These are phyloP conservation scores for Penicillium flavigenum DNA, from an alignment of 495 filamentous ascomycete species.

Conservation along the genomic window DNA sequence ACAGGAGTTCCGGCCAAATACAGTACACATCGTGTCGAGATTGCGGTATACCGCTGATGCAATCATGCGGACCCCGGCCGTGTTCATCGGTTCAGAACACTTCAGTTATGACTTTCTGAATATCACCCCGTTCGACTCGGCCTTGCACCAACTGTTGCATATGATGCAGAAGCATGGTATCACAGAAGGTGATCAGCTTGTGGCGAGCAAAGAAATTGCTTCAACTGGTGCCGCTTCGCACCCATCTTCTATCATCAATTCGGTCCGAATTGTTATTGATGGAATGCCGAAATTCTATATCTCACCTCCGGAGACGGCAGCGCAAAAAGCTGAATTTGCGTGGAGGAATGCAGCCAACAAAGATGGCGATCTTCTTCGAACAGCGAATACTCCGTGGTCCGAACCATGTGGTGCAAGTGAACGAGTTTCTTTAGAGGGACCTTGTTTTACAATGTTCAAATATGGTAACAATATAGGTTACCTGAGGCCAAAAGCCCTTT, in stretches of 20 bases:
- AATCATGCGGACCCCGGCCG: background rate
- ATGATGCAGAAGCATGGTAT: slow-evolving; percentile 14
- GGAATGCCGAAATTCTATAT: slow-evolving; percentile 12
- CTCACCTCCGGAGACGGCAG: background rate
- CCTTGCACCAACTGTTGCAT: slow-evolving; percentile 13
- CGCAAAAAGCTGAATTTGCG: background rate
- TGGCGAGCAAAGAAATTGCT: too few relatives aligned
- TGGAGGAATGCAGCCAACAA: background rate
- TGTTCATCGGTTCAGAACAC: slow-evolving; percentile 3
- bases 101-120: slow-evolving; percentile 15
- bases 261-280: background rate
- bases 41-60: slow-evolving; percentile 8
- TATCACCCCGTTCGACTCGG: slow-evolving; percentile 19
- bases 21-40: slow-evolving; percentile 16
- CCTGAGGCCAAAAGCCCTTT: background rate
- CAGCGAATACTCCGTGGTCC: background rate
- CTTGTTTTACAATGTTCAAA: slow-evolving; percentile 15
- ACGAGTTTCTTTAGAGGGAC: slow-evolving; percentile 7
- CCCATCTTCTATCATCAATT: slow-evolving; percentile 7
- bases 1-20: slow-evolving; percentile 18
- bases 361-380: background rate
- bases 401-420: background rate
- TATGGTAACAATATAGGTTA: background rate
- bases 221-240: background rate
- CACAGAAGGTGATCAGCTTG: background rate